Evolutionary conservation across 768 basidiomycete genomes (phyloP).

Genomic region (Leucocoprinus sp.): DNA sequence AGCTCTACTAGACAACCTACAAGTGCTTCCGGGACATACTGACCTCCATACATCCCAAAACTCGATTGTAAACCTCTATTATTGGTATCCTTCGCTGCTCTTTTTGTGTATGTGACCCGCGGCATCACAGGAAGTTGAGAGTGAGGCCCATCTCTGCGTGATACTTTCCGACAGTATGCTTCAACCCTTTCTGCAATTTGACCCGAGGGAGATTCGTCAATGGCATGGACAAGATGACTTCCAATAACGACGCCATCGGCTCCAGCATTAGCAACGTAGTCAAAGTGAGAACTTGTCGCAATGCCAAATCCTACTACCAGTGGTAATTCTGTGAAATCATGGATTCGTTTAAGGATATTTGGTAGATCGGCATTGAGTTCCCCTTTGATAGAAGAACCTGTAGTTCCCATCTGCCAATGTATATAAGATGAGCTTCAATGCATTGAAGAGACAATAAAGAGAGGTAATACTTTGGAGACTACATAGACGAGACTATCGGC

Average conservation of each 20-base stretch:
- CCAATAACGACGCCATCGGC: conserved; percentile 96
- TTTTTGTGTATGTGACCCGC: conserved; percentile 1
- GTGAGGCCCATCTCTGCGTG: conserved; percentile 31
- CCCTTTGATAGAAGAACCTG: conserved; percentile 76
- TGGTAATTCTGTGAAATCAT: conserved; percentile 69
- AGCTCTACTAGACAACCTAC: conserved; percentile 88
- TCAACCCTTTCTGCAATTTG: conserved; percentile 49
- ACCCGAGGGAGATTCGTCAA: conserved; percentile 53
- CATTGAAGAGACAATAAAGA: background rate
- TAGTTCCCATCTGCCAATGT: conserved; percentile 79
- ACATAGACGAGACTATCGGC: conserved; percentile 98
- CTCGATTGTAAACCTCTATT: conserved; percentile 56
- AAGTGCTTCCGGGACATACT: conserved; percentile 95
- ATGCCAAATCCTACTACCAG: conserved; percentile 97
- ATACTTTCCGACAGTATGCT: conserved; percentile 69
- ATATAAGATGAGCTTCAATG: conserved; percentile 9
- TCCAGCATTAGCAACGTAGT: conserved; percentile 76
- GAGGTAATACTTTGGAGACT: conserved; percentile 70
- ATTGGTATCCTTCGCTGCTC: background rate
- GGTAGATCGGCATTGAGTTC: conserved; percentile 72
- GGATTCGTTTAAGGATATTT: conserved; percentile 76
- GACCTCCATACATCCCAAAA: conserved; percentile 95
- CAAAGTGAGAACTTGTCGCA: conserved; percentile 82
- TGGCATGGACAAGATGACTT: conserved; percentile 72
- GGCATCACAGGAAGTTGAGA: conserved; percentile 24